Base-by-base conservation (phyloP, 768 basidiomycete genomes). In the Epithele typhae region DNA sequence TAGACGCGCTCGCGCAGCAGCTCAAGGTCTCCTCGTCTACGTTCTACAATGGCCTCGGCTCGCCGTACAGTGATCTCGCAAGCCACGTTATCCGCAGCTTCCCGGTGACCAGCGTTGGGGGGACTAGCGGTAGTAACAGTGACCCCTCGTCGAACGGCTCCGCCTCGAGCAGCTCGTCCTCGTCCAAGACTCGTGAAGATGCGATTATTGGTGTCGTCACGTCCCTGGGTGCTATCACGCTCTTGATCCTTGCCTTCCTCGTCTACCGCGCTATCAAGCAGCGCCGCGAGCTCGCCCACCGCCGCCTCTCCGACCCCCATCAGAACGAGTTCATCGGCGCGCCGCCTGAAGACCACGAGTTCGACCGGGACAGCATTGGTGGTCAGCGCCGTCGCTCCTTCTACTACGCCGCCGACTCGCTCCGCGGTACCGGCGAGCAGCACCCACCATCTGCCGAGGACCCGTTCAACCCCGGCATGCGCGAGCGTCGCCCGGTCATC, bases 171-270 rank as follows among this genome's bases (percentile, higher is more conserved):
- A 40, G 32, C 6, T 37, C 51, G 32, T 53, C 52, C 18, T 51
- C 58, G n/a, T 67, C 68, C 45, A 79, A 76, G 56, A 69, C 74
- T 14, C 75, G 90, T 11, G 78, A 87, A 59, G 81, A 94, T 54
- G 89, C 89, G 21, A 92, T 95, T 60, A 93, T 96, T 51, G 93
- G 93, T 18, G 91, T 95, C 3, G 87, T 92, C 52, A 81, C 78
- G 33, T 81, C 86, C 2, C 76, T 95, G 17, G 92, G 92, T 11
- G 87, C 77, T 4, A 76, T 93, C 45, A 82, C 89, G 0, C 61
- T 92, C 35, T 57, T 89, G 34, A 80, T 87, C 27, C 73, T 92
- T 24, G 74, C 73, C 14, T 87, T 81, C 69, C 83, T 94, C 57
- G 73, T 80, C 35, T 82, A 79, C 60, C 77, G 84, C 45, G 77